phyloP scores from a whole-genome alignment of 345 rosid species.

The Euclidium syriacum region DNA sequence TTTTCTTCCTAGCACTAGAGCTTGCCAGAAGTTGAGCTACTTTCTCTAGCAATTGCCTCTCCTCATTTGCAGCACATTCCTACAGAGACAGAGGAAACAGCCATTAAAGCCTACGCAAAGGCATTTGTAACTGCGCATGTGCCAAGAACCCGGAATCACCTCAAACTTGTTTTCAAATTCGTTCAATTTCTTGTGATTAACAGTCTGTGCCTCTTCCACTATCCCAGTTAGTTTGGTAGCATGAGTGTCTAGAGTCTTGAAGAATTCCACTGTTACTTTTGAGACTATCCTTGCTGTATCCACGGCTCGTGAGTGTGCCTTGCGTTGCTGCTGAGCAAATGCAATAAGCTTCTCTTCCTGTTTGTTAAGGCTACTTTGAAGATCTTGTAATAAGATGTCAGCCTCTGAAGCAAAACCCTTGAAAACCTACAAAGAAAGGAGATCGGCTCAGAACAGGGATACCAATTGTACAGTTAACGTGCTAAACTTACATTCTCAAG shows the following conservation, averaged over 20 bases:
- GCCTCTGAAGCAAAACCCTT: constrained; percentile 85
- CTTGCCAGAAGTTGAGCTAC: constrained; percentile 80
- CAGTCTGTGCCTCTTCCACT: constrained; percentile 76
- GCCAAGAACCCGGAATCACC: constrained; percentile 40
- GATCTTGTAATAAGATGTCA: constrained; percentile 68
- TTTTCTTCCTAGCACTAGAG: constrained; percentile 88
- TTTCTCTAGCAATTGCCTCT: constrained; percentile 76
- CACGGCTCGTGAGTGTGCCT: constrained; percentile 87
- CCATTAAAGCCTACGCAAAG: not conserved
- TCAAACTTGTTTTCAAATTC: constrained; percentile 90
- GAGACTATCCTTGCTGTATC: constrained; percentile 82
- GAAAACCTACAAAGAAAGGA: constrained; percentile 59
- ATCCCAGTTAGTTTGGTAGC: constrained; percentile 63
- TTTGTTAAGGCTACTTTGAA: constrained; percentile 68
- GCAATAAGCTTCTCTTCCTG: constrained; percentile 76
- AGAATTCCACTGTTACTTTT: constrained; percentile 68
- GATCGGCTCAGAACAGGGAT: constrained; percentile 7
- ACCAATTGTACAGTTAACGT: not conserved
- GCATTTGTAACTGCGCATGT: not conserved
- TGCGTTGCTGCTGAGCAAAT: constrained; percentile 74
- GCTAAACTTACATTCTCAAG: constrained; percentile 66
- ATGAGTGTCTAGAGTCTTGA: constrained; percentile 65
- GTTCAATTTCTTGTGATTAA: constrained; percentile 67
- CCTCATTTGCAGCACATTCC: constrained; percentile 92
- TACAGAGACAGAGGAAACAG: constrained; percentile 23